Evolutionary conservation across 2,329 filamentous ascomycete species (phyloP).

Genomic region (Myriosclerotinia scirpicola): DNA sequence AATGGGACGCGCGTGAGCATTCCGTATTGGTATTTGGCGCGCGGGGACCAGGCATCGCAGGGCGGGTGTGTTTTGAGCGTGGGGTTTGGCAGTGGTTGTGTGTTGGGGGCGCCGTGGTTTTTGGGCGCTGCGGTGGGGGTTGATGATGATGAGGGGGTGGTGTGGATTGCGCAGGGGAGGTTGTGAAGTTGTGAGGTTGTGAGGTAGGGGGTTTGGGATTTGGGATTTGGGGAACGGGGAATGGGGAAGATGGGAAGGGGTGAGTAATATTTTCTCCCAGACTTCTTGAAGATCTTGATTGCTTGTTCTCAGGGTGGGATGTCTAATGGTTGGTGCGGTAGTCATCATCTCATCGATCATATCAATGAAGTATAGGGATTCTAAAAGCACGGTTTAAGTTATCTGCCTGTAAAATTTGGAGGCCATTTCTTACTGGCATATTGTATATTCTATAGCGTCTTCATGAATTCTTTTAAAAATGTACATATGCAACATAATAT

Average conservation of each 20-base stretch:
- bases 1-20: not conserved
- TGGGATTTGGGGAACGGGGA: too few species aligned
- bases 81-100: not conserved
- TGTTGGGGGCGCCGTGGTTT: conserved; percentile 20
- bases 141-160: conserved; percentile 11
- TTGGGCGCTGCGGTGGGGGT: not conserved
- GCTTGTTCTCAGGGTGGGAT: too few species aligned
- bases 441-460: not conserved
- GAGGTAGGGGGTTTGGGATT: too few species aligned
- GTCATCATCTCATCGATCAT: too few species aligned
- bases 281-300: too few species aligned
- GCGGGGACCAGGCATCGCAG: not conserved
- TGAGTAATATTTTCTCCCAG: not conserved
- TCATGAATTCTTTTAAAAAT: not conserved
- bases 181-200: not conserved
- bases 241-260: not conserved
- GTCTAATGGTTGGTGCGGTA: too few species aligned
- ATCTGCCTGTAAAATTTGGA: not conserved
- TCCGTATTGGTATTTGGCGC: conserved; percentile 8
- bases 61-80: not conserved
- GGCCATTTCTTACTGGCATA: not conserved
- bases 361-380: too few species aligned
- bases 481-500: conserved; percentile 20
- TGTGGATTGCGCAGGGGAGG: conserved; percentile 11
- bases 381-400: too few species aligned